Evolutionary conservation across 2,329 filamentous ascomycete species (phyloP).

Genomic region (Orbilia oligospora): DNA sequence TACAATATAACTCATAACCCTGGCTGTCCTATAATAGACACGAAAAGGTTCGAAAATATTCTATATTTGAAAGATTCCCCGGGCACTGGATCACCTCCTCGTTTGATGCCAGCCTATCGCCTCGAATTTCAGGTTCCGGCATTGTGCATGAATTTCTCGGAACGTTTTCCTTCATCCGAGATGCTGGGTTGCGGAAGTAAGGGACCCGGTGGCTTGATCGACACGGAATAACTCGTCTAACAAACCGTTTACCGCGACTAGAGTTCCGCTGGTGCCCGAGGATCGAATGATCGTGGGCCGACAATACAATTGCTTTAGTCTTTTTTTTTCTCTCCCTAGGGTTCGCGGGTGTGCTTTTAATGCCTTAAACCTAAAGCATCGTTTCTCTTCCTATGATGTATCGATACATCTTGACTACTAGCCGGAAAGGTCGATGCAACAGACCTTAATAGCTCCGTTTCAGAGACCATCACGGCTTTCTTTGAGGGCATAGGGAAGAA

Average conservation of each 20-base stretch:
- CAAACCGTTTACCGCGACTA: slow-evolving; percentile 16
- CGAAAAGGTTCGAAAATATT: neutral
- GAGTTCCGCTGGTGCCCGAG: slow-evolving; percentile 12
- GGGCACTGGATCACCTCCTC: neutral
- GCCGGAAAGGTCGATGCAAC: slow-evolving; percentile 31
- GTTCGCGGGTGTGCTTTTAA: neutral
- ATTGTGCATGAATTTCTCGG: slow-evolving; percentile 25
- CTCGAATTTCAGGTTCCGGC: slow-evolving; percentile 25
- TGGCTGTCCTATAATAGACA: neutral
- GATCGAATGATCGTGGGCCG: slow-evolving; percentile 19
- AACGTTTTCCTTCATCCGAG: slow-evolving; percentile 42
- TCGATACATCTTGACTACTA: slow-evolving; percentile 43
- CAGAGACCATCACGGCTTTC: slow-evolving; percentile 9
- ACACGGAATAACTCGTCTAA: slow-evolving; percentile 17
- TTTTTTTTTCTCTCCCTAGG: neutral
- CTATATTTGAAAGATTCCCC: neutral
- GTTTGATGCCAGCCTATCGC: slow-evolving; percentile 26
- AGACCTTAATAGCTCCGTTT: slow-evolving; percentile 44
- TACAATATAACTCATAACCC: neutral
- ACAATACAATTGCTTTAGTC: slow-evolving; percentile 2
- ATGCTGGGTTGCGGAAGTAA: slow-evolving; percentile 32
- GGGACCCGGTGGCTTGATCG: slow-evolving; percentile 41
- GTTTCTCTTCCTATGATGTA: slow-evolving; percentile 19
- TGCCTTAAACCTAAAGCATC: neutral
- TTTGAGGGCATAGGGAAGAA: slow-evolving; percentile 14